Base-by-base conservation (phyloP, 2,329 filamentous ascomycete species). In the Lachnellula arida region DNA sequence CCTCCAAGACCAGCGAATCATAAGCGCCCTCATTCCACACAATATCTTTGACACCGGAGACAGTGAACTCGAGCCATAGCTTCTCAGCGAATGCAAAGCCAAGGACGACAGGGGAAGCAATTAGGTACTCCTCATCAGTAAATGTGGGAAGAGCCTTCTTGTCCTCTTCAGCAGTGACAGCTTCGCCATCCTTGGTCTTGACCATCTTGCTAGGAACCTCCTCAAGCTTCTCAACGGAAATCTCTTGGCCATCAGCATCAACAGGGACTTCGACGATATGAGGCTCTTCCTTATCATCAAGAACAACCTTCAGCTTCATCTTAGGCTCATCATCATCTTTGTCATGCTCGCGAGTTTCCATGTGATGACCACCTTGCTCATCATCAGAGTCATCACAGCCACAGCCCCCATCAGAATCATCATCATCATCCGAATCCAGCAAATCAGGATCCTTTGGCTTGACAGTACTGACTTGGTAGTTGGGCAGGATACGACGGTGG, bases 21-120 rank as follows among this genome's bases (percentile, higher is more conserved):
- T 94, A 96, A 0, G 91, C 91, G 14, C 84, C 80, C 43, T 88
- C 83, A 65, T 96, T 93, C 89, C 89, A 96, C 37, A 85, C 80
- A 59, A 96, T 93, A 4, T 95, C 88, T 46, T 82, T 81, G 59
- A 96, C 81, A 0, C 86, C 85, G 0, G 87, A 89, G 19, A 97
- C 86, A 0, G 85, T 86, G 65, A 96, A 91, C 69, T 96, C 90
- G 0, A 96, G 80, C 92, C 91, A 97, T 9, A 90, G 77, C 73
- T 96, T 96, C 72, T 96, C 90, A 1, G 83, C 84, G 70, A 96
- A 95, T 0, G 89, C 84, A 65, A 96, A 96, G 0, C 91, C 92
- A 1, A 95, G 80, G 0, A 96, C 89, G 0, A 95, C 85, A 0
- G 91, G 88, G 2, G 89, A 93, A 2, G 91, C 86, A 49, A 95